Evolutionary conservation across 73 alveolate species (phyloP), one percentile per base, ranked within the genome.

Genomic region (Stentor coeruleus): DNA sequence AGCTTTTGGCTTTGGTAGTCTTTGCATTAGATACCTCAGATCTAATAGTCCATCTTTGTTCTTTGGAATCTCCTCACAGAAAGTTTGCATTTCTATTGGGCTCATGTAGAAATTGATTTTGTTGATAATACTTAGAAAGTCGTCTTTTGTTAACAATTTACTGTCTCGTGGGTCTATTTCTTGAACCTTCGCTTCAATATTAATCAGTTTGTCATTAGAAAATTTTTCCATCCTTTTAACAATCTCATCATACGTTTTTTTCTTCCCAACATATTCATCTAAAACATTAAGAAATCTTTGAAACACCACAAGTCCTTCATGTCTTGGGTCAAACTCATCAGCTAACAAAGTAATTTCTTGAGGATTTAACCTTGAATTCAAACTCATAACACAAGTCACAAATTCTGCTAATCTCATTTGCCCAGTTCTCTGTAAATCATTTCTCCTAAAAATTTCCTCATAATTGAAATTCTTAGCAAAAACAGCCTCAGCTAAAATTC

Each of bases 1-100:
- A 20, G 79, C 37, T 66, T 66, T 66, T 33, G 79, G 42, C 79
- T 66, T 66, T 26, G 79, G 79, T 28, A 66, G 79, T 66, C 79
- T 66, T 31, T 31, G n/a, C n/a, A 66, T 26, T 15, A 66, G 37
- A 66, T 33, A 37, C 11, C 33, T 66, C 79, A 66, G 37, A 66
- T 66, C 79, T 2, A 66, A 2, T 15, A 66, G 37, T 49, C 66
- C 66, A 26, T 66, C 79, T 66, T 66, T 66, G 41, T 20, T 31
- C 2, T 66, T 66, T 2, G 79, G 79, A 1, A 66, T 37, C 39
- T 66, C 79, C 11, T 37, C n/a, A 33, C n/a, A 20, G n/a, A 66
- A 2, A 31, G 79, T 66, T 20, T 66, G 20, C 1, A 26, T 20
- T 0, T 66, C 79, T 28, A 66, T 66, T 20, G 79, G 79, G 1